Evolutionary conservation across 2,329 filamentous ascomycete genomes (phyloP).

Genomic region (Pseudogymnoascus verrucosus): DNA sequence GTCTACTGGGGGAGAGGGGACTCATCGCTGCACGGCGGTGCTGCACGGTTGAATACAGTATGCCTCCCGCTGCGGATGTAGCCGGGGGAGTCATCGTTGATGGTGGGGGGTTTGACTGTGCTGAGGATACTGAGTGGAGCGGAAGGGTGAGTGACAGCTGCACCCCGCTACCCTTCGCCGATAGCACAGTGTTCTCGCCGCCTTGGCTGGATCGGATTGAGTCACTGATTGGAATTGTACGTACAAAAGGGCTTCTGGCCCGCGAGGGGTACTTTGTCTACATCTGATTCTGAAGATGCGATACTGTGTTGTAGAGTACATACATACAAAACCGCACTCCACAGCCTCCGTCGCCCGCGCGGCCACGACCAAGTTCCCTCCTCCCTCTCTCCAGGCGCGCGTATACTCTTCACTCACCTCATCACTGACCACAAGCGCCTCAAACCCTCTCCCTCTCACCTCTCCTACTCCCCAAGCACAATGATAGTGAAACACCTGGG

Average conservation of each 20-base stretch:
- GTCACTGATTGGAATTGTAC: background rate
- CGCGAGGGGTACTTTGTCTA: background rate
- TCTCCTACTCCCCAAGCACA: background rate
- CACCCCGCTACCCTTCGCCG: background rate
- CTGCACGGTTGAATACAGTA: background rate
- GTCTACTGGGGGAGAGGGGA: background rate
- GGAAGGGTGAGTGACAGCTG: background rate
- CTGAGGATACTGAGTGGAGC: background rate
- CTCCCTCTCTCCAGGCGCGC: background rate
- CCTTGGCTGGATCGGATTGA: background rate
- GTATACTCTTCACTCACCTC: background rate
- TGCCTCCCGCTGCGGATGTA: background rate
- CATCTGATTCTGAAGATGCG: background rate
- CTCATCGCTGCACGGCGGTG: background rate
- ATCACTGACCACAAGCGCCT: background rate
- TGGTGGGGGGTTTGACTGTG: no score
- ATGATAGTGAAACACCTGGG: background rate
- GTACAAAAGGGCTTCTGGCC: constrained; percentile 2
- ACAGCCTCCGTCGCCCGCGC: background rate
- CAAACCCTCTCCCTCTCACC: background rate
- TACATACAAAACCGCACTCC: background rate
- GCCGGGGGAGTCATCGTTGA: background rate
- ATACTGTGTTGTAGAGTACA: background rate
- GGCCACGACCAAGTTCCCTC: background rate
- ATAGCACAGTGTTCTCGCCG: background rate